These are phyloP conservation scores for Rhodotorula toruloides DNA, from an alignment of 768 basidiomycete species.

Conservation along the genomic window DNA sequence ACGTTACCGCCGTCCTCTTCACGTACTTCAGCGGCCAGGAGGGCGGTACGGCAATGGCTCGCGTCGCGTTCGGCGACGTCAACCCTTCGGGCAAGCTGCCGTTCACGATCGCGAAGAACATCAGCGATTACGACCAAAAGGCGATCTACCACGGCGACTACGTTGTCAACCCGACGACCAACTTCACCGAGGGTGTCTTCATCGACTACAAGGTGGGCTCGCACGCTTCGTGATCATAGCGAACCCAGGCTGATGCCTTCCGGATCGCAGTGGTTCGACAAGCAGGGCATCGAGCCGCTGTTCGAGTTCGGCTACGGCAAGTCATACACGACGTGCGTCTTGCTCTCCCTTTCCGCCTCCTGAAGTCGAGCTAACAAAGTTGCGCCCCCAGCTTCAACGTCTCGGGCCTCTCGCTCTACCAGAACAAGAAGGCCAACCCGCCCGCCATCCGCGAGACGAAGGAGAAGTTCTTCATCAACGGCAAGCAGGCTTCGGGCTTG, in stretches of 20 bases:
- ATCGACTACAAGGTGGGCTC: constrained; percentile 45
- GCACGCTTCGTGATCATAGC: background rate
- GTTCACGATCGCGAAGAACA: constrained; percentile 33
- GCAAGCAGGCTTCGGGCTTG: background rate
- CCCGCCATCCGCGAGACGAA: constrained; percentile 25
- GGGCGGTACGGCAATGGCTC: constrained; percentile 57
- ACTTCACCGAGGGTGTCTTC: constrained; percentile 44
- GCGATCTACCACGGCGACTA: constrained; percentile 13
- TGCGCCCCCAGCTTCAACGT: constrained; percentile 39
- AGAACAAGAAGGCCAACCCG: background rate
- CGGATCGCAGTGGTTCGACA: constrained; percentile 3
- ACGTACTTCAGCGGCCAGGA: constrained; percentile 50
- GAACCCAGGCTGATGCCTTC: too few relatives aligned
- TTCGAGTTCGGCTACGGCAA: constrained; percentile 46
- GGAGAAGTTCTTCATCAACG: constrained; percentile 20
- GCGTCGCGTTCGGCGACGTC: constrained; percentile 59
- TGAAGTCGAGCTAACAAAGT: constrained; percentile 15
- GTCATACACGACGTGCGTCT: constrained; percentile 31
- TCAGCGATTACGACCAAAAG: constrained; percentile 46
- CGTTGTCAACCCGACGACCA: constrained; percentile 8
- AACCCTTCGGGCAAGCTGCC: constrained; percentile 60
- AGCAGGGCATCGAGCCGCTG: constrained; percentile 25
- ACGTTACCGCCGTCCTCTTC: constrained; percentile 8
- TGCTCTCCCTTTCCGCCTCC: background rate
- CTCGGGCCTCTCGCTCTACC: constrained; percentile 28